These are phyloP conservation scores for Phialemonium atrogriseum DNA, from an alignment of 2,329 filamentous ascomycete species.

Conservation along the genomic window DNA sequence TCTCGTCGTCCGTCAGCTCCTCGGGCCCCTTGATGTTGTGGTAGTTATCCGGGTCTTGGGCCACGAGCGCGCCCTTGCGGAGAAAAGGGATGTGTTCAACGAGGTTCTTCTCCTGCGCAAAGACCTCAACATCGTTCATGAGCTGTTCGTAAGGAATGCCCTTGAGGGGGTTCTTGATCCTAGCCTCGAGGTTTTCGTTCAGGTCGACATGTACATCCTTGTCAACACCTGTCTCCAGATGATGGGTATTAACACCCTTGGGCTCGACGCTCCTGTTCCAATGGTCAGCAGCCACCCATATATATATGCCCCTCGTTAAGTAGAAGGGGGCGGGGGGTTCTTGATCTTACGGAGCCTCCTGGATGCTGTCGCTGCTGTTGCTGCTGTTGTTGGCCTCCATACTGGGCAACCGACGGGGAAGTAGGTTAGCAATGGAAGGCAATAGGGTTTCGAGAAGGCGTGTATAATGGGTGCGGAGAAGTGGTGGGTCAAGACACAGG, in stretches of 20 bases:
- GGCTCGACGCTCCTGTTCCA: too few relatives aligned
- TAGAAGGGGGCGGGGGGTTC: too few relatives aligned
- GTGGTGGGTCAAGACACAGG: too few relatives aligned
- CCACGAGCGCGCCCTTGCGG: constrained; percentile 63
- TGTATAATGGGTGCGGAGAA: too few relatives aligned
- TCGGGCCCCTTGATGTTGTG: constrained; percentile 50
- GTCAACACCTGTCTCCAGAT: constrained; percentile 6
- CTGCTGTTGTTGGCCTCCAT: too few relatives aligned
- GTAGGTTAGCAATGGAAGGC: too few relatives aligned
- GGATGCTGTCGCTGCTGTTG: too few relatives aligned
- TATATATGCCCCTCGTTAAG: too few relatives aligned
- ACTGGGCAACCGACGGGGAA: too few relatives aligned
- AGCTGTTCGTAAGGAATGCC: constrained; percentile 42
- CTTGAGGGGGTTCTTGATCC: constrained; percentile 48
- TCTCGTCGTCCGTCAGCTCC: constrained; percentile 51
- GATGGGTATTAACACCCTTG: constrained; percentile 13
- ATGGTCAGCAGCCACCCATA: too few relatives aligned
- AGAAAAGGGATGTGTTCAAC: constrained; percentile 49
- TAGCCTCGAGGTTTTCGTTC: constrained; percentile 18
- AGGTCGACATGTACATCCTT: constrained; percentile 6
- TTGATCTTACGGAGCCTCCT: too few relatives aligned
- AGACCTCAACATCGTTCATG: constrained; percentile 48
- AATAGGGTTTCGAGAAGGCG: too few relatives aligned
- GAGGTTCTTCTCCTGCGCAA: constrained; percentile 52
- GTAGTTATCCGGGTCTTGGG: constrained; percentile 57